phyloP scores from a whole-genome alignment of 2,329 filamentous ascomycete genomes.

The Lojkania enalia region DNA sequence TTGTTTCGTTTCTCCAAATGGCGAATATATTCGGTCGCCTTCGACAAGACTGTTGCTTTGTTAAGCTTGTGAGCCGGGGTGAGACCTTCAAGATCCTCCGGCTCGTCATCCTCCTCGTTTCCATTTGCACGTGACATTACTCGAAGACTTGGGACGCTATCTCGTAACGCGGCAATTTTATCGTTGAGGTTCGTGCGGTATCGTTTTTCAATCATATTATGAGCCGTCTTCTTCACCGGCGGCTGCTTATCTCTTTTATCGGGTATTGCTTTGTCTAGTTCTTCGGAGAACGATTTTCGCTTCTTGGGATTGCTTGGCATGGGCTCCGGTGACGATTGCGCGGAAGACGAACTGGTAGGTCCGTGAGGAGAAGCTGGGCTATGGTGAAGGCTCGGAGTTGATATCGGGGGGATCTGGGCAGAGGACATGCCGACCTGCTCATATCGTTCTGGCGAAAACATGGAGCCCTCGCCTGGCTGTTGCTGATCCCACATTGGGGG shows the following conservation, averaged over 20 bases:
- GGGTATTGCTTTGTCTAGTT: slow-evolving; percentile 58
- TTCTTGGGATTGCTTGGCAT: slow-evolving; percentile 33
- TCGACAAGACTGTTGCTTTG: slow-evolving; percentile 94
- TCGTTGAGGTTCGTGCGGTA: slow-evolving; percentile 97
- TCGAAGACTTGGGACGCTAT: slow-evolving; percentile 87
- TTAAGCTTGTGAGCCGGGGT: slow-evolving; percentile 88
- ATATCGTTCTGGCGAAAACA: slow-evolving; percentile 35
- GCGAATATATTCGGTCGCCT: slow-evolving; percentile 93
- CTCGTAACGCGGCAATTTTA: slow-evolving; percentile 89
- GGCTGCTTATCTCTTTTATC: slow-evolving; percentile 58
- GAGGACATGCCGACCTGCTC: slow-evolving; percentile 28
- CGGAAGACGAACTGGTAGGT: slow-evolving; percentile 46
- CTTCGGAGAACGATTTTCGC: slow-evolving; percentile 50
- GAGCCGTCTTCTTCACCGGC: slow-evolving; percentile 83
- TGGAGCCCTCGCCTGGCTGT: slow-evolving; percentile 22
- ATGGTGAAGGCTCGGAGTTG: slow-evolving; percentile 43
- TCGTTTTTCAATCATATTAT: slow-evolving; percentile 98
- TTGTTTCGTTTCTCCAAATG: slow-evolving; percentile 91
- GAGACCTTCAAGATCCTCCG: slow-evolving; percentile 72
- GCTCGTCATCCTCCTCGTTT: slow-evolving; percentile 76
- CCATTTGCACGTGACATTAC: slow-evolving; percentile 67
- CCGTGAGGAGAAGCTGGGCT: slow-evolving; percentile 41
- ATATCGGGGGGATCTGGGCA: slow-evolving; percentile 29
- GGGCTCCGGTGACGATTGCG: slow-evolving; percentile 67
- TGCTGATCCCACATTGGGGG: slow-evolving; percentile 39